phyloP scores from a whole-genome alignment of 805 yeast genomes.

The Lipomyces sp. region DNA sequence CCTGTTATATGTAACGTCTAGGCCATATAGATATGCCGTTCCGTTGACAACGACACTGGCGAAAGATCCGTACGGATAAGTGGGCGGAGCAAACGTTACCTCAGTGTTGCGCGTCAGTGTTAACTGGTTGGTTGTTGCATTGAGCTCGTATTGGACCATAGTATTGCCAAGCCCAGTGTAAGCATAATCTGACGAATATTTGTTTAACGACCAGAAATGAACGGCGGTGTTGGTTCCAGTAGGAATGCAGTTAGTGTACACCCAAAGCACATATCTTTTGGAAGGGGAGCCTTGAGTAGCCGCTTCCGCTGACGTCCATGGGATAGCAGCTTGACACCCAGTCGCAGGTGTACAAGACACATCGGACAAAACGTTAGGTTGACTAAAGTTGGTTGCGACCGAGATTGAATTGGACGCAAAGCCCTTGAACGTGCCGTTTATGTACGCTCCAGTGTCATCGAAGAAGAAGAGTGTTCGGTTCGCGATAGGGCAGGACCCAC shows the following conservation, averaged over 20 bases:
- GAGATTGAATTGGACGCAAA: constrained; percentile 12
- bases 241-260: constrained; percentile 31
- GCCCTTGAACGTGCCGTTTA: constrained; percentile 3
- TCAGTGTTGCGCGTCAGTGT: constrained; percentile 24
- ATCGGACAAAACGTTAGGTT: constrained; percentile 10
- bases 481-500: constrained; percentile 22
- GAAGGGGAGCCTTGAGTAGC: neutral
- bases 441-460: constrained; percentile 15
- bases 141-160: constrained; percentile 17
- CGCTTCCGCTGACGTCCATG: constrained; percentile 17
- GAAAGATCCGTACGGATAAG: constrained; percentile 22
- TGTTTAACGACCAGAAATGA: constrained; percentile 24
- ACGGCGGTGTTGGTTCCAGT: constrained; percentile 17
- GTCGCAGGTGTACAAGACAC: neutral
- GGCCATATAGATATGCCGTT: constrained; percentile 21
- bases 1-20: constrained; percentile 14
- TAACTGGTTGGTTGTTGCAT: constrained; percentile 9
- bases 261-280: constrained; percentile 19
- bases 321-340: constrained; percentile 16
- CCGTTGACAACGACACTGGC: constrained; percentile 26
- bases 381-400: constrained; percentile 15
- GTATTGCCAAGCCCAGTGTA: constrained; percentile 10
- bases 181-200: neutral
- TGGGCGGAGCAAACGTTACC: neutral
- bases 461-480: constrained; percentile 26